phyloP scores from a whole-genome alignment of 2,329 filamentous ascomycete species.

The Pseudocercospora crystallina region DNA sequence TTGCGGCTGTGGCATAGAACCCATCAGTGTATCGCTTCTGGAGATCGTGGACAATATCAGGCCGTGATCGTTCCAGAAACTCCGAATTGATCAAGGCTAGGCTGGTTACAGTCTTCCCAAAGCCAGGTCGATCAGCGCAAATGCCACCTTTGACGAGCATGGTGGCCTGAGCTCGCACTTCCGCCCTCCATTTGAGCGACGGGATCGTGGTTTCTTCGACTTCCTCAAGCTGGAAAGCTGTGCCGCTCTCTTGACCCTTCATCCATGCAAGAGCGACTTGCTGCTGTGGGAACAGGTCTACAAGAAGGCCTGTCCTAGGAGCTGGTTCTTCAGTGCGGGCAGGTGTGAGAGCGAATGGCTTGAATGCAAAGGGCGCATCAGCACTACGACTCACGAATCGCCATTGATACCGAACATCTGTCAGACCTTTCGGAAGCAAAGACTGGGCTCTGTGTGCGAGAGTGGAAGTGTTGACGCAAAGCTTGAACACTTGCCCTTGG shows the following conservation, averaged over 20 bases:
- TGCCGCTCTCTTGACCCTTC: conserved; percentile 51
- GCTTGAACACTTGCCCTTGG: conserved; percentile 6
- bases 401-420: conserved; percentile 11
- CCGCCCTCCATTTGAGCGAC: conserved; percentile 53
- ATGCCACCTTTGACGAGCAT: conserved; percentile 57
- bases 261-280: conserved; percentile 60
- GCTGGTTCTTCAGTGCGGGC: conserved; percentile 13
- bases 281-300: conserved; percentile 54
- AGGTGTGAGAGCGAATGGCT: conserved; percentile 23
- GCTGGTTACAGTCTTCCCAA: conserved; percentile 64
- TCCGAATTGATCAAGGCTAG: conserved; percentile 57
- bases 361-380: conserved; percentile 6
- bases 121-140: conserved; percentile 64
- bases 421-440: conserved; percentile 11
- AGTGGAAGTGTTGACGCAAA: conserved; percentile 32
- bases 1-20: conserved; percentile 53
- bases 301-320: conserved; percentile 27
- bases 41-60: conserved; percentile 8
- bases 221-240: conserved; percentile 54
- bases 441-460: conserved; percentile 33
- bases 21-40: conserved; percentile 23
- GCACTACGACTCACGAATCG: conserved; percentile 28
- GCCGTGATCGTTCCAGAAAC: conserved; percentile 26
- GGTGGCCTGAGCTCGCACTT: conserved; percentile 51
- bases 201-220: conserved; percentile 56